Evolutionary conservation across 1,139 yeast species (phyloP), one percentile per base, ranked within the genome.

Genomic region (Diutina pseudorugosa): DNA sequence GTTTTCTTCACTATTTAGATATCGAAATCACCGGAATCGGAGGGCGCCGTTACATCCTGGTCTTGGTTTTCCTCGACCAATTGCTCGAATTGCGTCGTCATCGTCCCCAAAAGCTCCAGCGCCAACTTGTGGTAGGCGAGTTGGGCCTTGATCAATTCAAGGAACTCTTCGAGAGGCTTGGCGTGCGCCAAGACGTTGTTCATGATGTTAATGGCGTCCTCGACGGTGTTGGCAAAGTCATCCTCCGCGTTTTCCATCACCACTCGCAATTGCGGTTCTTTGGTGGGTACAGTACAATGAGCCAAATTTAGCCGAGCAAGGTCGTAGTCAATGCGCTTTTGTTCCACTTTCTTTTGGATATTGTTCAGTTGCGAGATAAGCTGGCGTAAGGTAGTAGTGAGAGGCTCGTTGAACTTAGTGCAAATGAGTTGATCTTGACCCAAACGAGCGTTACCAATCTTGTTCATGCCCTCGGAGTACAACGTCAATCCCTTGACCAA

Each of bases 151-250:
- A 83, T 78, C 59, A 88, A 76, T 63, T 84, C 91, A 55, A 77
- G 75, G 57, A 88, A 70, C 64, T 84, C 85, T 55, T 82, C 77
- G 61, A 86, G 73, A 20, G 93, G 88, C 60, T 82, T 80, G 42
- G 93, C 83, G 55, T 83, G 77, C 56, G 83, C 84, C 60, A 88
- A 79, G 25, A 86, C 91, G 64, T 84, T 83, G 70, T 84, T 88
- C 93, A 89, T 84, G 56, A 86, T 81, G 51, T 82, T 75, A 53
- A 87, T 89, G 40, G 96, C 95, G 63, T 86, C 95, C 68, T 89
- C 96, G 41, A 90, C 91, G 20, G 93, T 86, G 59, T 87, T 88
- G 50, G 94, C 95, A 66, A 89, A 88, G 61, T 86, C 94, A 62
- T 89, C 96, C 68, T 89, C 96, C 48, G 91, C 83, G 58, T 83